A percentile compares a stretch with the other conserved stretches of the same genome.
These are phyloP conservation scores for Suhomyces choctaworum DNA, from an alignment of 1,139 yeast species.

Conservation along the genomic window DNA sequence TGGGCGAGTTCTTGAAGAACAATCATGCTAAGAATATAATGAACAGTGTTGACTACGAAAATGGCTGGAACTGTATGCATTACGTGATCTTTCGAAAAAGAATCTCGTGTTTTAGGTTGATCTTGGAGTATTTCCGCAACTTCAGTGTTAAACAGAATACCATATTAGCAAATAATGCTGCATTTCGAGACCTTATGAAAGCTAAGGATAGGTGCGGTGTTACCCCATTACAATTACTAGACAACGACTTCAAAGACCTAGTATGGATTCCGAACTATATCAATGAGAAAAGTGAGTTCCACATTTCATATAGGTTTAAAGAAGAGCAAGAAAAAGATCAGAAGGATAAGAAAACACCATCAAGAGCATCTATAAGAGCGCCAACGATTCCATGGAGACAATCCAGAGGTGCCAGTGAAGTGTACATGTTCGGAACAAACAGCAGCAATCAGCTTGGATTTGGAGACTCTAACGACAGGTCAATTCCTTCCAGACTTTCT, in stretches of 20 bases:
- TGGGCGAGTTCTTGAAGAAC: constrained; percentile 49
- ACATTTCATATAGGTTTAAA: constrained; percentile 26
- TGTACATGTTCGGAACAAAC: constrained; percentile 67
- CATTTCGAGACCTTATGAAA: constrained; percentile 40
- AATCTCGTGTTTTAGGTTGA: constrained; percentile 52
- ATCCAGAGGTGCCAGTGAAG: constrained; percentile 57
- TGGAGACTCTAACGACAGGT: constrained; percentile 64
- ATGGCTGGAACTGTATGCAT: constrained; percentile 83
- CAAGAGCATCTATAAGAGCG: constrained; percentile 7
- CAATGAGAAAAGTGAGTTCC: constrained; percentile 29
- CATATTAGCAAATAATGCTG: constrained; percentile 23
- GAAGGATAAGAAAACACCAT: constrained; percentile 2
- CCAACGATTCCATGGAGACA: constrained; percentile 26
- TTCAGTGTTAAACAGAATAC: constrained; percentile 15
- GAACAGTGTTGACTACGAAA: constrained; percentile 62
- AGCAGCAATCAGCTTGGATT: constrained; percentile 66
- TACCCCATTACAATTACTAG: constrained; percentile 62
- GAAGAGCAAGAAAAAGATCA: constrained; percentile 6
- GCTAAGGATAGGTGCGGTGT: constrained; percentile 67
- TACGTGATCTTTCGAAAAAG: constrained; percentile 62
- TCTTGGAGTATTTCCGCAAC: constrained; percentile 39
- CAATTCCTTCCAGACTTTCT: constrained; percentile 32
- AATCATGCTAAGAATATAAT: constrained; percentile 40
- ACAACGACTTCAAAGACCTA: constrained; percentile 43
- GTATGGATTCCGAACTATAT: constrained; percentile 49